phyloP scores from a whole-genome alignment of 441 rosid species.

The Capsella rubella region DNA sequence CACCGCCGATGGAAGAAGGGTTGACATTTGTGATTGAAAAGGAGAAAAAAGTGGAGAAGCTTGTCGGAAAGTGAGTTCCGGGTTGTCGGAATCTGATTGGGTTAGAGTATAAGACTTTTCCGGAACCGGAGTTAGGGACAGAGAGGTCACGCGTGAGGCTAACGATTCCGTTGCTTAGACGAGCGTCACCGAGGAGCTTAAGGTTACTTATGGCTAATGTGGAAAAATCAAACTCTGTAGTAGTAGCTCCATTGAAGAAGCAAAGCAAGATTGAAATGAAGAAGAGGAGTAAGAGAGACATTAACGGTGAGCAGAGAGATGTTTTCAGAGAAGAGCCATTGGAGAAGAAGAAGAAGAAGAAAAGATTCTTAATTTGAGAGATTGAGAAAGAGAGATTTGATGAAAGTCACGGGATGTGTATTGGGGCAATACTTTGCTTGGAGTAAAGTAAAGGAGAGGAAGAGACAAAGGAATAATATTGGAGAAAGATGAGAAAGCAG shows the following conservation, averaged over 20 bases:
- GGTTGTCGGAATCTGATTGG: slow-evolving; percentile 84
- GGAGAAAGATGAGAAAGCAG: slow-evolving; percentile 21
- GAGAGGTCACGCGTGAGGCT: slow-evolving; percentile 84
- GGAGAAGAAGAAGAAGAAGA: slow-evolving; percentile 11
- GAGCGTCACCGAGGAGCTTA: slow-evolving; percentile 89
- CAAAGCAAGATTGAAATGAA: slow-evolving; percentile 29
- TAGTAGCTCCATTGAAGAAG: slow-evolving; percentile 25
- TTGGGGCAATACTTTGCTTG: slow-evolving; percentile 47
- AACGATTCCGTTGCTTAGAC: slow-evolving; percentile 77
- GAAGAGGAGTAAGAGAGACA: slow-evolving; percentile 43
- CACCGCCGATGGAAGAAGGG: slow-evolving; percentile 88
- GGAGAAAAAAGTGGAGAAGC: slow-evolving; percentile 84
- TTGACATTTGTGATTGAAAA: slow-evolving; percentile 57
- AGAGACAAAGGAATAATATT: slow-evolving; percentile 47
- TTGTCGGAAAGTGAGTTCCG: slow-evolving; percentile 56
- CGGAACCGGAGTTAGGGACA: slow-evolving; percentile 85
- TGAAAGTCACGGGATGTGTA: slow-evolving; percentile 46
- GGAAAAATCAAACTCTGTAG: slow-evolving; percentile 81
- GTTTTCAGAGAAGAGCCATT: slow-evolving; percentile 37
- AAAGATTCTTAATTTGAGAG: slow-evolving; percentile 21
- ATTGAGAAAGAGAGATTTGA: slow-evolving; percentile 26
- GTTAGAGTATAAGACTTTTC: slow-evolving; percentile 70
- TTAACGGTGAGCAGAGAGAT: slow-evolving; percentile 10
- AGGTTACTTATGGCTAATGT: slow-evolving; percentile 72
- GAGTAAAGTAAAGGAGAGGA: slow-evolving; percentile 43